These are phyloP conservation scores for Fusarium guadeloupense DNA, from an alignment of 2,329 filamentous ascomycete genomes.

Conservation along the genomic window DNA sequence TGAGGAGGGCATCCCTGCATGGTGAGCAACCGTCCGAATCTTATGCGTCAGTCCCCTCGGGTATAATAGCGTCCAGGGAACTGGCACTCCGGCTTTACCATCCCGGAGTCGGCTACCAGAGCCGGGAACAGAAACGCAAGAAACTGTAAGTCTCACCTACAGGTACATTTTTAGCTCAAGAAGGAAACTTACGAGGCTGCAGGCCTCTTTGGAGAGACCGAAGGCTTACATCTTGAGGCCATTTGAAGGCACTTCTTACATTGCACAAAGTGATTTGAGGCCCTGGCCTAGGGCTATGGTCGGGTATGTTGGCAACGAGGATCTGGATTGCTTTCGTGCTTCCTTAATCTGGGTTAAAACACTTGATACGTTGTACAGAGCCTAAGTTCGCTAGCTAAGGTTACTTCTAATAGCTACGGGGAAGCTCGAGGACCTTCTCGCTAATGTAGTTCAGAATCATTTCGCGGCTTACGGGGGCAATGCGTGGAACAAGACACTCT, in stretches of 20 bases:
- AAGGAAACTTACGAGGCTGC: background rate
- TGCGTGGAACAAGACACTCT: slow-evolving; percentile 69
- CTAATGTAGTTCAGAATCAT: slow-evolving; percentile 80
- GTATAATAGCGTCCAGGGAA: background rate
- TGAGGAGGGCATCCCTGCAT: background rate
- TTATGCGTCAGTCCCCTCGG: background rate
- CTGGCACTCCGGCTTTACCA: background rate
- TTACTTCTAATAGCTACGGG: slow-evolving; percentile 75
- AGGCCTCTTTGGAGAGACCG: background rate
- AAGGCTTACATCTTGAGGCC: background rate
- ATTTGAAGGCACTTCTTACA: background rate
- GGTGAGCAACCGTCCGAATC: background rate
- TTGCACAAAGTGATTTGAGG: background rate
- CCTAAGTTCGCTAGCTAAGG: too few relatives aligned
- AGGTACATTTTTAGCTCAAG: background rate
- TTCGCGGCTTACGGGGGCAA: slow-evolving; percentile 72
- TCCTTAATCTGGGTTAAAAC: background rate
- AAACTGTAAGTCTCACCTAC: background rate
- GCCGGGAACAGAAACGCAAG: background rate
- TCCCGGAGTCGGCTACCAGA: background rate
- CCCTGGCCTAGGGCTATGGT: background rate
- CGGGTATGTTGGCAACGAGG: background rate
- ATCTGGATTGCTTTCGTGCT: background rate
- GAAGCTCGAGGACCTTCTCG: slow-evolving; percentile 71
- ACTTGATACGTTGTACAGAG: too few relatives aligned